These are phyloP conservation scores for Amphibolis antarctica DNA, from an alignment of 106 monocot genomes.

Conservation along the genomic window DNA sequence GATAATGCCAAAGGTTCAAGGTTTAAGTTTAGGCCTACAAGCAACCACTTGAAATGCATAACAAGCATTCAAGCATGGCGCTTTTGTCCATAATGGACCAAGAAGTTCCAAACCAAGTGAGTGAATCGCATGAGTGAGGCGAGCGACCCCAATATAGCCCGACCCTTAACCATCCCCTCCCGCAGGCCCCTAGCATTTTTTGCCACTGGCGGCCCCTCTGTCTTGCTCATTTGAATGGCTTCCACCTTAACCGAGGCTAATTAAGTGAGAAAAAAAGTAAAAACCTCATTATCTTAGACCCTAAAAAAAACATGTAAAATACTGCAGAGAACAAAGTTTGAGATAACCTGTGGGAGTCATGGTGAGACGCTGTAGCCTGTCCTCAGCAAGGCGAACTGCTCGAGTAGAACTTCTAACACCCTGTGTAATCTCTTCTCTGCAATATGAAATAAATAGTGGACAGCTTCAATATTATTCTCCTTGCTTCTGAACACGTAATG, in stretches of 20 bases:
- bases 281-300: constrained; percentile 2
- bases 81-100: constrained; percentile 8
- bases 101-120: constrained; percentile 30
- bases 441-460: not conserved
- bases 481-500: no score
- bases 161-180: constrained; percentile 48
- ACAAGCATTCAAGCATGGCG: not conserved
- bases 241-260: constrained; percentile 43
- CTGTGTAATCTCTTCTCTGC: constrained; percentile 54
- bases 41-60: not conserved
- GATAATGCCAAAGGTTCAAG: no score
- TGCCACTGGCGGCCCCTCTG: constrained; percentile 29
- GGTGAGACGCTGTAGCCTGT: constrained; percentile 40
- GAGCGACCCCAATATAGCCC: constrained; percentile 28
- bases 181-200: constrained; percentile 40
- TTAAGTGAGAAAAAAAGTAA: constrained; percentile 34
- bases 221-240: constrained; percentile 12
- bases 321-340: not conserved
- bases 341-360: constrained; percentile 43
- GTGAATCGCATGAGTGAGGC: constrained; percentile 35
- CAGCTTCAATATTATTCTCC: no score
- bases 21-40: no score
- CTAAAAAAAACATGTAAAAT: not conserved
- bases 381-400: constrained; percentile 52
- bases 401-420: constrained; percentile 69